Evolutionary conservation across 257 asterid genomes (phyloP).

Genomic region (Phtheirospermum japonicum): DNA sequence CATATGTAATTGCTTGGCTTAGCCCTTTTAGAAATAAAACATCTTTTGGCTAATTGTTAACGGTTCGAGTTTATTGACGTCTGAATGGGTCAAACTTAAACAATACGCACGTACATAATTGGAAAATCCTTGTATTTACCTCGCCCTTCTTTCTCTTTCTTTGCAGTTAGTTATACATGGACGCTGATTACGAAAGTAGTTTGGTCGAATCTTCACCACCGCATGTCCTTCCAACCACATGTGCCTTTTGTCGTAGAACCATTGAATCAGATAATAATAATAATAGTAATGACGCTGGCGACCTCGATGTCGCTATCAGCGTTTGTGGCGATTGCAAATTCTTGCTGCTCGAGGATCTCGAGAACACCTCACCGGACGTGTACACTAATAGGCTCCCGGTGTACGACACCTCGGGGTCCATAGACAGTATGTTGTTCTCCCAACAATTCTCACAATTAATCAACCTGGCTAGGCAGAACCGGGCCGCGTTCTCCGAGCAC

Average conservation of each 20-base stretch:
- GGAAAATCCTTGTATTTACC: background rate
- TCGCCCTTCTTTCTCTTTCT: slow-evolving; percentile 4
- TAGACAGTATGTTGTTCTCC: slow-evolving; percentile 57
- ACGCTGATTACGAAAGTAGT: slow-evolving; percentile 39
- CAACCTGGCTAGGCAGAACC: slow-evolving; percentile 54
- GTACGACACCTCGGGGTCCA: slow-evolving; percentile 54
- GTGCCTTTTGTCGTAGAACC: slow-evolving; percentile 61
- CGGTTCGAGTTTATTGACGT: background rate
- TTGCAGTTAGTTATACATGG: slow-evolving; percentile 51
- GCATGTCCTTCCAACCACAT: slow-evolving; percentile 30
- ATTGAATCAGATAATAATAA: slow-evolving; percentile 36
- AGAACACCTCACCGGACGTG: slow-evolving; percentile 47
- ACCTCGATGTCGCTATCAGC: slow-evolving; percentile 39
- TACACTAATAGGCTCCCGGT: slow-evolving; percentile 35
- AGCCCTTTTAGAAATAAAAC: background rate
- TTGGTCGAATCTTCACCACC: slow-evolving; percentile 33
- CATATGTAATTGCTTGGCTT: background rate
- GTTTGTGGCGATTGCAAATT: slow-evolving; percentile 83
- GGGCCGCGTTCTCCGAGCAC: slow-evolving; percentile 33
- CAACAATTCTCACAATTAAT: slow-evolving; percentile 57
- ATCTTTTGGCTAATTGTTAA: background rate
- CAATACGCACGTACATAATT: too few relatives aligned
- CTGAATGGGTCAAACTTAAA: too few relatives aligned
- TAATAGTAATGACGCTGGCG: slow-evolving; percentile 29
- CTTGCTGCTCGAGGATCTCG: slow-evolving; percentile 65